These are phyloP conservation scores for Talaromyces wortmannii DNA, from an alignment of 495 filamentous ascomycete species.

Conservation along the genomic window DNA sequence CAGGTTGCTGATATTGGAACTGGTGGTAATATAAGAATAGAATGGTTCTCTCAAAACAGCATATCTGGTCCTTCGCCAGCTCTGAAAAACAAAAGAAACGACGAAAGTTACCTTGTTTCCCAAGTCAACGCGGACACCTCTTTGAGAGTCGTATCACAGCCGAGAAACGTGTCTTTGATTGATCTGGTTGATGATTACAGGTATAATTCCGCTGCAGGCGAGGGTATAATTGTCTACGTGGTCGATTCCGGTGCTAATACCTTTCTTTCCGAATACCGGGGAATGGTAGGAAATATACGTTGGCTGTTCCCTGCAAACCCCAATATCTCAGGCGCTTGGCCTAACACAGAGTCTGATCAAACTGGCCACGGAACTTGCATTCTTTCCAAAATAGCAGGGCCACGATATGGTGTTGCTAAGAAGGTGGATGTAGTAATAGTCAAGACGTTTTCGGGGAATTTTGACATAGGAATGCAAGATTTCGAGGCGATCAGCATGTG, in stretches of 20 bases:
- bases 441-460: neutral
- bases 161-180: neutral
- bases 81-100: neutral
- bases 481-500: neutral
- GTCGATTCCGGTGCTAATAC: neutral
- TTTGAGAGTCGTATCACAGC: neutral
- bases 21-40: neutral
- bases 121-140: neutral
- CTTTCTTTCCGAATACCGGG: neutral
- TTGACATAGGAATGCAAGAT: neutral
- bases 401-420: neutral
- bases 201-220: neutral
- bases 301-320: neutral
- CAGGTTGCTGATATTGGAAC: neutral
- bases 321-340: neutral
- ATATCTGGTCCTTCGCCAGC: too few species aligned
- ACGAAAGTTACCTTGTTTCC: neutral
- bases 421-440: neutral
- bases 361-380: neutral
- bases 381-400: neutral
- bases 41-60: too few species aligned
- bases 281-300: neutral
- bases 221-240: neutral
- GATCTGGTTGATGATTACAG: neutral
- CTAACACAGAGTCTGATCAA: neutral